phyloP scores from a whole-genome alignment of 441 rosid genomes.

The Jatropha podagrica region DNA sequence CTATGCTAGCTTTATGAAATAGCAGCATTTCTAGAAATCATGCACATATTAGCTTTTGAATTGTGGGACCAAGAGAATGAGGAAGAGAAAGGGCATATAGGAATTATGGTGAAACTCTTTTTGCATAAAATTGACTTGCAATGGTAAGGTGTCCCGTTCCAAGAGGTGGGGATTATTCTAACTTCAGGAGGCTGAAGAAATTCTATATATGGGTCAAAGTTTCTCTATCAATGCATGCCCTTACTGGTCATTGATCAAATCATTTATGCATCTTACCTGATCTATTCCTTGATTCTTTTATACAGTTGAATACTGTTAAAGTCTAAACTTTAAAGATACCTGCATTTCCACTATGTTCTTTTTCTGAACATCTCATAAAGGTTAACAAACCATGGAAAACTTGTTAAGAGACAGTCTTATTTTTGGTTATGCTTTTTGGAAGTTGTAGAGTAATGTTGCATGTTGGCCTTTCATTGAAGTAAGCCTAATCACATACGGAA shows the following conservation, averaged over 20 bases:
- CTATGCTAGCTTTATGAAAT: neutral
- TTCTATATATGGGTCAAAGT: neutral
- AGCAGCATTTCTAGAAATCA: neutral
- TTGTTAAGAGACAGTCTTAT: neutral
- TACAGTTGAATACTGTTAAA: neutral
- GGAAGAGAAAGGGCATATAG: neutral
- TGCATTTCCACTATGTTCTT: neutral
- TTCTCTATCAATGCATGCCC: neutral
- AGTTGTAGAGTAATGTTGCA: neutral
- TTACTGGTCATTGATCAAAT: neutral
- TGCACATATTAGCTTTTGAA: neutral
- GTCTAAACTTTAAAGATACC: neutral
- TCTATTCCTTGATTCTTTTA: neutral
- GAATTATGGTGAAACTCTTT: neutral
- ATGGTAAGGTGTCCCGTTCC: neutral
- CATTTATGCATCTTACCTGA: neutral
- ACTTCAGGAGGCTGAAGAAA: neutral
- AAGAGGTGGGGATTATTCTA: neutral
- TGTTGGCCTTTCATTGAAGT: neutral
- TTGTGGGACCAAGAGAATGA: neutral
- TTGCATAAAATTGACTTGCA: neutral
- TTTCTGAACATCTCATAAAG: neutral
- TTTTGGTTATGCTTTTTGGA: neutral
- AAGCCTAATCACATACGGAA: neutral
- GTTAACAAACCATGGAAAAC: neutral